These are phyloP conservation scores for Funneliformis mosseae DNA, from an alignment of 192 early-diverging fungal species.

Conservation along the genomic window DNA sequence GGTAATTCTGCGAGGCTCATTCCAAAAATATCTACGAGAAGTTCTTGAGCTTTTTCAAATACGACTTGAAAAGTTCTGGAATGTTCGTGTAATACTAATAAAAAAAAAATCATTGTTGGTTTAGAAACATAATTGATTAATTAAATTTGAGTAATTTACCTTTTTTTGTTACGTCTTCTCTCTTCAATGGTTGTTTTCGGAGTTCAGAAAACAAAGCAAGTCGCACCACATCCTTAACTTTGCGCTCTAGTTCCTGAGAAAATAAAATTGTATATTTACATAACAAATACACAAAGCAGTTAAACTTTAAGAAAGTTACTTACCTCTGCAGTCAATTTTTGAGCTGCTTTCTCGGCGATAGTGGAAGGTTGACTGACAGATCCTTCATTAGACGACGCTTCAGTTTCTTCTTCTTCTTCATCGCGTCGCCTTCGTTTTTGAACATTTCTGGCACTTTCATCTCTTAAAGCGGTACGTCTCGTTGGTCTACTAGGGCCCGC, in stretches of 20 bases:
- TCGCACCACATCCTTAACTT: constrained; percentile 64
- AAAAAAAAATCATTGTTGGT: neutral
- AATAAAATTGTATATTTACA: neutral
- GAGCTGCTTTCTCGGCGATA: neutral
- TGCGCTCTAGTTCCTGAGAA: constrained; percentile 54
- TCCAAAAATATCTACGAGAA: constrained; percentile 59
- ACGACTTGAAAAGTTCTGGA: constrained; percentile 48
- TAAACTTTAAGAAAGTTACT: neutral
- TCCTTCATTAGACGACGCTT: neutral
- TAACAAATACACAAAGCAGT: neutral
- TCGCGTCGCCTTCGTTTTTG: neutral
- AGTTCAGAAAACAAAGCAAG: constrained; percentile 61
- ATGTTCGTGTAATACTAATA: constrained; percentile 54
- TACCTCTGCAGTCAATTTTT: constrained; percentile 21
- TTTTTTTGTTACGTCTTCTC: constrained; percentile 65
- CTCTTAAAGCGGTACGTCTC: neutral
- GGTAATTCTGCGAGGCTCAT: constrained; percentile 64
- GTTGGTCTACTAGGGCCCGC: neutral
- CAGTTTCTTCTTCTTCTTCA: constrained; percentile 21
- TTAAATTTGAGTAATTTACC: constrained; percentile 35
- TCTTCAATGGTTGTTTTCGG: constrained; percentile 47
- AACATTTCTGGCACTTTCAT: neutral
- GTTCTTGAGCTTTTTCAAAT: constrained; percentile 51
- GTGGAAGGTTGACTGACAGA: neutral
- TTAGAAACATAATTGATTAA: neutral